These are phyloP conservation scores for Mycena venus DNA, from an alignment of 768 basidiomycete genomes.

Conservation along the genomic window DNA sequence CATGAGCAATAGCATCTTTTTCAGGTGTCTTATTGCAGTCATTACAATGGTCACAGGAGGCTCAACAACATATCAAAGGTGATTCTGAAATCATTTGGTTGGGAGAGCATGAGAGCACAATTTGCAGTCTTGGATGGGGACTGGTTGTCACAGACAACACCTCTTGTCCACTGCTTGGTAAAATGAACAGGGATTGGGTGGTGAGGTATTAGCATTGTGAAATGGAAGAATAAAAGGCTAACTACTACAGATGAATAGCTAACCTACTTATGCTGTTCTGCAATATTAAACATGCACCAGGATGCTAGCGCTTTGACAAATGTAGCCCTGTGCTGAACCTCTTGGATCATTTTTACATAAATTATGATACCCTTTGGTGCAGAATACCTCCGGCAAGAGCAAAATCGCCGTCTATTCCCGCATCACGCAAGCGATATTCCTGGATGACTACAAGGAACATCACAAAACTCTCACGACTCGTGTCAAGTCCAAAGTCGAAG, in stretches of 20 bases:
- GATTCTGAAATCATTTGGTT: no score
- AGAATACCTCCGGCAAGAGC: conserved; percentile 35
- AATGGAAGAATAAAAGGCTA: not conserved
- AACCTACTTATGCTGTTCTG: not conserved
- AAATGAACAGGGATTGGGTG: not conserved
- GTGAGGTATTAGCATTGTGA: no score
- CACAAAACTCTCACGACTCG: not conserved
- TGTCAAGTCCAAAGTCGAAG: not conserved
- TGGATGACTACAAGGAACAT: not conserved
- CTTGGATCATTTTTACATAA: no score
- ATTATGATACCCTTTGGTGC: not conserved
- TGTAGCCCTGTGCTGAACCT: no score
- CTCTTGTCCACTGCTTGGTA: not conserved
- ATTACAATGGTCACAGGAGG: no score
- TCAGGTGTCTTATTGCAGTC: no score
- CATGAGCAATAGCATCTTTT: no score
- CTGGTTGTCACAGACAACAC: not conserved
- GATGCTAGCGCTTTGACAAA: no score
- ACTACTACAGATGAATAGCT: not conserved
- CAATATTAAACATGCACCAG: no score
- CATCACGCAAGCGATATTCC: conserved; percentile 45
- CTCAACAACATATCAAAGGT: no score
- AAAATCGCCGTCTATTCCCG: conserved; percentile 43
- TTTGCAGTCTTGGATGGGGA: no score
- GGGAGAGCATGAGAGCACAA: no score